These are phyloP conservation scores for Rhizophora mangle DNA, from an alignment of 345 rosid genomes.

Conservation along the genomic window DNA sequence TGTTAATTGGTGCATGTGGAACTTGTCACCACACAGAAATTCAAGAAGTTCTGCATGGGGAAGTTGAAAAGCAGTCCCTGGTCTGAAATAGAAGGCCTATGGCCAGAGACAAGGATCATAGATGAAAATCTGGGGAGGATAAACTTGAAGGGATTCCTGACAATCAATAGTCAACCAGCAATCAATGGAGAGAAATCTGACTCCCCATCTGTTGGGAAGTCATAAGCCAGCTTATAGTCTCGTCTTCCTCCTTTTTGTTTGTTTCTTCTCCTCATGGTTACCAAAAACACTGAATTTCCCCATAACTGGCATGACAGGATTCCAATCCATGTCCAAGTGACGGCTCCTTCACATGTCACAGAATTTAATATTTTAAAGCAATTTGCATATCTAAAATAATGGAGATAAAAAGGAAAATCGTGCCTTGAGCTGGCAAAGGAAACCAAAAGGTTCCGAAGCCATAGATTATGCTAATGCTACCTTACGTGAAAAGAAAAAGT, in stretches of 20 bases:
- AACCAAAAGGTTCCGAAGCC: no score
- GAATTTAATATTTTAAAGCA: no score
- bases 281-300: no score
- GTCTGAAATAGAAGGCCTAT: constrained; percentile 93
- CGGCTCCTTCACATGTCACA: no score
- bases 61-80: constrained; percentile 83
- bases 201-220: constrained; percentile 73
- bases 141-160: constrained; percentile 82
- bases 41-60: constrained; percentile 73
- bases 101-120: constrained; percentile 90
- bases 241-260: no score
- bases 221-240: not conserved
- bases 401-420: no score
- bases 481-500: not conserved
- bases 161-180: constrained; percentile 97
- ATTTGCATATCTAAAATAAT: no score
- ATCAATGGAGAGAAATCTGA: constrained; percentile 85
- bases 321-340: no score
- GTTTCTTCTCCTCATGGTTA: no score
- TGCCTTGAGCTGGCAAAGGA: no score
- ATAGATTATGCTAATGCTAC: no score
- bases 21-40: constrained; percentile 56
- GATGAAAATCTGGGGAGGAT: constrained; percentile 76
- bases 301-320: no score
- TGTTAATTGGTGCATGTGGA: constrained; percentile 19